phyloP scores from a whole-genome alignment of 139 green algal species.

The Chara braunii region DNA sequence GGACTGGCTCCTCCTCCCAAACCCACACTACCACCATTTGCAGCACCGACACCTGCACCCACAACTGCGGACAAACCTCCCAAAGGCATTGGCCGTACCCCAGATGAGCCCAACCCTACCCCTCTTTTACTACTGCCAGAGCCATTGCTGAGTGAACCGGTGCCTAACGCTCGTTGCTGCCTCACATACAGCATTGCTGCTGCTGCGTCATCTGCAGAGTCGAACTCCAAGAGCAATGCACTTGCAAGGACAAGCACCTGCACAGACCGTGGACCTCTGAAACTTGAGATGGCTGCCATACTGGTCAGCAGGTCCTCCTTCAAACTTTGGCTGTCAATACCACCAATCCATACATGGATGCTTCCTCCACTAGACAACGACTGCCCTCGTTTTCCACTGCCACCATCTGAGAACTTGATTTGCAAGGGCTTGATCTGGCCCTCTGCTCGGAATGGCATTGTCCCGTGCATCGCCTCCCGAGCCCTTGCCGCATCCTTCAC shows the following conservation, averaged over 20 bases:
- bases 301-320: conserved; percentile 36
- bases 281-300: neutral
- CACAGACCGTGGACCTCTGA: conserved; percentile 7
- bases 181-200: conserved; percentile 18
- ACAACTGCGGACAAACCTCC: conserved; percentile 3
- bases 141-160: neutral
- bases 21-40: neutral
- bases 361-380: neutral
- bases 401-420: conserved; percentile 3
- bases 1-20: neutral
- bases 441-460: conserved; percentile 2
- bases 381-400: conserved; percentile 3
- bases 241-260: conserved; percentile 27
- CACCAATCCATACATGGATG: conserved; percentile 34
- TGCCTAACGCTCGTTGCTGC: neutral
- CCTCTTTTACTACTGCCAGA: too few species aligned
- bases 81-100: conserved; percentile 13
- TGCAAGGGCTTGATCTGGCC: conserved; percentile 22
- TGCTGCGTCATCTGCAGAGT: conserved; percentile 7
- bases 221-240: conserved; percentile 35
- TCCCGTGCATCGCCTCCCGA: conserved; percentile 17
- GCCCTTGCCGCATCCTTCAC: conserved; percentile 27
- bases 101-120: too few species aligned
- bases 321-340: conserved; percentile 21
- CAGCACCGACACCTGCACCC: neutral